phyloP scores from a whole-genome alignment of 2,329 filamentous ascomycete genomes.

The Sarocladium brachiariae region DNA sequence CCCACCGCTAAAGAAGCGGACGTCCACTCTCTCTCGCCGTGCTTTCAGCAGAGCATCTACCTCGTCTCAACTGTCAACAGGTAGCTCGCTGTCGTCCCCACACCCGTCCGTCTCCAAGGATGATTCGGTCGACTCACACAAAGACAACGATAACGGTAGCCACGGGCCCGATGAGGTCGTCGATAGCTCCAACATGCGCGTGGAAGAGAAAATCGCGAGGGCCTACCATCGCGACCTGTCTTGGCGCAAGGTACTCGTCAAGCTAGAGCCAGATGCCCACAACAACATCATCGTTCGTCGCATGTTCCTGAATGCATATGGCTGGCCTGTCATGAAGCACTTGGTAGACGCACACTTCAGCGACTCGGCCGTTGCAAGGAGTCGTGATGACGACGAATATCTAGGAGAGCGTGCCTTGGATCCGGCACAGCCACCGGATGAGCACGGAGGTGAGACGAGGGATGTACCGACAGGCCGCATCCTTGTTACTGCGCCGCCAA shows the following conservation, averaged over 20 bases:
- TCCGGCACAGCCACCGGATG: constrained; percentile 46
- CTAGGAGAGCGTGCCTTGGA: constrained; percentile 63
- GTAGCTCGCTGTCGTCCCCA: constrained; percentile 27
- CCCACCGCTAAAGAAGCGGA: constrained; percentile 57
- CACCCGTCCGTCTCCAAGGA: constrained; percentile 24
- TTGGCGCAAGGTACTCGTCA: constrained; percentile 95
- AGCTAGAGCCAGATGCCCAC: constrained; percentile 92
- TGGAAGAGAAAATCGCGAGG: constrained; percentile 95
- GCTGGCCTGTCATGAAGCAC: constrained; percentile 95
- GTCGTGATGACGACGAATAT: constrained; percentile 60
- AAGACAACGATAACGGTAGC: constrained; percentile 43
- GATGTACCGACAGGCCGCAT: constrained; percentile 16
- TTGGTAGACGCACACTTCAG: constrained; percentile 91
- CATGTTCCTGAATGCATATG: constrained; percentile 95
- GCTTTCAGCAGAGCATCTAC: constrained; percentile 19
- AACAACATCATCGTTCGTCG: constrained; percentile 97
- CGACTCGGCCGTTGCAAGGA: constrained; percentile 55
- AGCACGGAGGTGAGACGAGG: constrained; percentile 60
- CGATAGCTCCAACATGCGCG: constrained; percentile 67
- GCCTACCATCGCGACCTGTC: constrained; percentile 88
- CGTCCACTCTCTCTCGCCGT: constrained; percentile 29
- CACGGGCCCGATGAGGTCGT: constrained; percentile 34
- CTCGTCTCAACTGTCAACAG: constrained; percentile 13
- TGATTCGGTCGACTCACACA: constrained; percentile 35
- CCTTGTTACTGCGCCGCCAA: constrained; percentile 23